Evolutionary conservation across 768 basidiomycete species (phyloP).

Genomic region (Mycena leptocephala): DNA sequence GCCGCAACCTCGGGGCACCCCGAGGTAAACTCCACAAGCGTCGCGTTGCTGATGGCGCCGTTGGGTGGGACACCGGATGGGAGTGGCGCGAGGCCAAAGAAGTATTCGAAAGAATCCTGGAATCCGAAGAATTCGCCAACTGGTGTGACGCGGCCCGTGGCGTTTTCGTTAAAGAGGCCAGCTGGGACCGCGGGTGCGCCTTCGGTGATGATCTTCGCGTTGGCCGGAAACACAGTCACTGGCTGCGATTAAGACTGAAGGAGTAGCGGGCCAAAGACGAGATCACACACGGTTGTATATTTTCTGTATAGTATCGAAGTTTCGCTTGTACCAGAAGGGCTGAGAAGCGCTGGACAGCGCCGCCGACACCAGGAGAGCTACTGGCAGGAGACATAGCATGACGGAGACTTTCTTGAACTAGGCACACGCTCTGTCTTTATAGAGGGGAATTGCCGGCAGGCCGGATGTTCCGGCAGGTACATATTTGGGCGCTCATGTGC

Average conservation of each 20-base stretch:
- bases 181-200: conserved; percentile 13
- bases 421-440: too few relatives aligned
- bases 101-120: conserved; percentile 26
- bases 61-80: conserved; percentile 11
- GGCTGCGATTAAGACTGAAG: neutral
- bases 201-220: conserved; percentile 22
- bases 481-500: too few relatives aligned
- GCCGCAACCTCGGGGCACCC: conserved; percentile 21
- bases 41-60: conserved; percentile 17
- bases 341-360: neutral
- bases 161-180: conserved; percentile 20
- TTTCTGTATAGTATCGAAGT: neutral
- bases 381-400: too few relatives aligned
- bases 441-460: too few relatives aligned
- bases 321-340: neutral
- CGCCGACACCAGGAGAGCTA: neutral
- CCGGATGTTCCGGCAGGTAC: too few relatives aligned
- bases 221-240: conserved; percentile 23
- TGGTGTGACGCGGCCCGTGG: conserved; percentile 21
- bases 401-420: too few relatives aligned
- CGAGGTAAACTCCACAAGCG: conserved; percentile 11
- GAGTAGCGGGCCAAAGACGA: neutral
- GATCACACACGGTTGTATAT: conserved; percentile 12
- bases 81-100: conserved; percentile 25
- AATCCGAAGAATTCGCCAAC: conserved; percentile 22